These are phyloP conservation scores for Suhomyces bribrorum DNA, from an alignment of 1,139 yeast species.

Conservation along the genomic window DNA sequence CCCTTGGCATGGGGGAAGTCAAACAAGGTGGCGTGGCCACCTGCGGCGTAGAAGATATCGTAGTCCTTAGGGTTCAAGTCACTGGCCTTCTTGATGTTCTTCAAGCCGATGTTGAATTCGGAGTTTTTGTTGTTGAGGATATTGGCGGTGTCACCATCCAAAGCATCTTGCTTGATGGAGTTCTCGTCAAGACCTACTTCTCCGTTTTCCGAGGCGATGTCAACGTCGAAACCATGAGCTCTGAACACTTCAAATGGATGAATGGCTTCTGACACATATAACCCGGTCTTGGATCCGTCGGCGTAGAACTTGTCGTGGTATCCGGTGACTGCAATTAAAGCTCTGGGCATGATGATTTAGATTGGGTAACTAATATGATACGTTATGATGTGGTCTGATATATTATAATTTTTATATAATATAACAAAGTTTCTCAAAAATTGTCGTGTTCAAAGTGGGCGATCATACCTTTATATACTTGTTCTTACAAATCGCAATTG, in stretches of 20 bases:
- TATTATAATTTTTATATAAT: too few species aligned
- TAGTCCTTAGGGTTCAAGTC: conserved; percentile 20
- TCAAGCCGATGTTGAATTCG: conserved; percentile 17
- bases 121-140: conserved; percentile 16
- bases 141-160: conserved; percentile 17
- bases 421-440: too few species aligned
- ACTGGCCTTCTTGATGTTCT: conserved; percentile 18
- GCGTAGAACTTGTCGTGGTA: conserved; percentile 22
- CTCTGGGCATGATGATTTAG: conserved; percentile 22
- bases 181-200: conserved; percentile 24
- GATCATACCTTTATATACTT: too few species aligned
- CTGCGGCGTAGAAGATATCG: conserved; percentile 25
- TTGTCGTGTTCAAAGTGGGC: too few species aligned
- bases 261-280: conserved; percentile 21
- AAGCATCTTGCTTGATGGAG: conserved; percentile 17
- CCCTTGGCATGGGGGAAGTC: conserved; percentile 24
- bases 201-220: conserved; percentile 25
- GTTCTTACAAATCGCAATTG: too few species aligned
- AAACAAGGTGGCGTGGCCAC: conserved; percentile 24
- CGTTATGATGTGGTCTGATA: too few species aligned
- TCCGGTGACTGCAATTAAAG: conserved; percentile 21
- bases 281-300: conserved; percentile 23
- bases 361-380: too few species aligned
- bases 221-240: conserved; percentile 20
- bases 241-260: conserved; percentile 22